These are phyloP conservation scores for Chondrostereum purpureum DNA, from an alignment of 1,284 basidiomycete species.

Conservation along the genomic window DNA sequence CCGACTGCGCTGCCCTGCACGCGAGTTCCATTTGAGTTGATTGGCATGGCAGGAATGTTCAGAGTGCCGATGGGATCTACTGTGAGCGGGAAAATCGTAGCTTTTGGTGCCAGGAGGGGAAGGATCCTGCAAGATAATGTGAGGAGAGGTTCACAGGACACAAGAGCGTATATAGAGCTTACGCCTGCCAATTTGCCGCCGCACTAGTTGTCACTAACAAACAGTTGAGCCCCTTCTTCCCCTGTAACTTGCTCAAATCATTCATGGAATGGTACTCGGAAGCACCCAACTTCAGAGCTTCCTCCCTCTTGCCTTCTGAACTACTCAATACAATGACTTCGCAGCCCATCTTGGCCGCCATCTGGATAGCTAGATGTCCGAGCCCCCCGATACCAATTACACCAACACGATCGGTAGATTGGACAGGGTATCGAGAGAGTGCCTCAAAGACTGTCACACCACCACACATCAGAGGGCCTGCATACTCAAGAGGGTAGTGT, in stretches of 20 bases:
- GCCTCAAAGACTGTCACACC: constrained; percentile 29
- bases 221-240: constrained; percentile 17
- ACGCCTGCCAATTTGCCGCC: background rate
- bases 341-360: constrained; percentile 37
- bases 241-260: constrained; percentile 18
- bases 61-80: no score
- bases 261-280: constrained; percentile 28
- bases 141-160: no score
- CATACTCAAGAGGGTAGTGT: constrained; percentile 21
- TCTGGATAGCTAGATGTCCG: constrained; percentile 31
- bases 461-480: constrained; percentile 32
- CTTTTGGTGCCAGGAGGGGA: no score
- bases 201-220: constrained; percentile 21
- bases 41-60: no score
- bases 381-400: constrained; percentile 30
- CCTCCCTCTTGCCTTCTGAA: constrained; percentile 46
- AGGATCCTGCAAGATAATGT: background rate
- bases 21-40: no score
- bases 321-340: constrained; percentile 58
- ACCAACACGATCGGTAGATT: constrained; percentile 27
- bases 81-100: no score
- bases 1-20: no score
- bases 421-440: constrained; percentile 17
- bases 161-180: constrained; percentile 1
- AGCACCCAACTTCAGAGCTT: constrained; percentile 50